Evolutionary conservation across 192 early-diverging fungal species (phyloP), one percentile per base, ranked within the genome.

Genomic region (Backusella australiensis): DNA sequence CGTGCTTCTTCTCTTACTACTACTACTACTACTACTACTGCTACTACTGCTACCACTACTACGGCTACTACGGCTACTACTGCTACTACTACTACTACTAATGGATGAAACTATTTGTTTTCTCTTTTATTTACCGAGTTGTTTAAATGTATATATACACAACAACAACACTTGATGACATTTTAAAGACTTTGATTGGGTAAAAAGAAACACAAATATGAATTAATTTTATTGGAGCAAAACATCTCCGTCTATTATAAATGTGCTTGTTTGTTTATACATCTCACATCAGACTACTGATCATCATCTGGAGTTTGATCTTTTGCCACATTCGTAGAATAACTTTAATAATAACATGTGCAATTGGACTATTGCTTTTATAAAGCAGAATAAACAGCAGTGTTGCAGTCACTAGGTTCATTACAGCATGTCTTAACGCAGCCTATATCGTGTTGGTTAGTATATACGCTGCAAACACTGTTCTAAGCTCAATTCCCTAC

Each of bases 341-440:
- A 14, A 36, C 19, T 26, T 34, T 39, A 12, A 59, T 56, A n/a
- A 76, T 36, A 29, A 35, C 76, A 63, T 71, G 32, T 6, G 76
- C 76, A 65, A 77, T 65, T 41, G 73, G 67, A 21, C 53, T 74
- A 38, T 63, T 36, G 15, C 63, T 65, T 75, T 69, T 72, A 68
- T 74, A 81, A 1, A 81, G 69, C 7, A 78, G 19, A 36, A 75
- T n/a, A 9, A 81, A 71, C 4, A 77, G 39, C 6, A 77, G 2
- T 2, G 52, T 12, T 6, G 65, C n/a, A 26, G 72, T 70, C 1
- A 75, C n/a, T 8, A 77, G 23, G 34, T 81, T 81, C 29, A 77
- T 49, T 19, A 46, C 12, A 17, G 76, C 72, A 59, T 77, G 75
- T 59, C 71, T 81, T 39, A 74, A 21, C 3, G 76, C 73, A 12